Conservation (phyloP, 208 protist species). For the Naegleria gruberi region DNA sequence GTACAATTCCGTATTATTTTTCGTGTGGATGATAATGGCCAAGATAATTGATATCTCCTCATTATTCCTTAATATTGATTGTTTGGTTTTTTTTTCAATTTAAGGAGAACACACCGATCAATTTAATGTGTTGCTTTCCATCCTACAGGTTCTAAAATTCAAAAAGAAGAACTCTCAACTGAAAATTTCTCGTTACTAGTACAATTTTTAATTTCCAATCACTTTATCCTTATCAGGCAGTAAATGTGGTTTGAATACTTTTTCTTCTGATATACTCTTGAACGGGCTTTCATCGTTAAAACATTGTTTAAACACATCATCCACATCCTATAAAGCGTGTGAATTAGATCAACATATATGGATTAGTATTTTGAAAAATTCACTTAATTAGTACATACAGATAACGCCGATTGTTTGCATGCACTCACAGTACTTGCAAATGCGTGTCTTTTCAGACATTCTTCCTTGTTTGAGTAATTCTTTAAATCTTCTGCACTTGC, state of each 20-base stretch:
- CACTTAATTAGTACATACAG: not conserved
- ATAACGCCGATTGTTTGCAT: not conserved
- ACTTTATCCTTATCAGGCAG: not conserved
- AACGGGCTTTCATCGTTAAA: not conserved
- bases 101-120: too few species aligned
- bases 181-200: too few species aligned
- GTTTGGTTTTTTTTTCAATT: too few species aligned
- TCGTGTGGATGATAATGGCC: too few species aligned
- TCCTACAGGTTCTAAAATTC: too few species aligned
- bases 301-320: not conserved
- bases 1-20: too few species aligned
- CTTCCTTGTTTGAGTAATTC: not conserved
- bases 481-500: not conserved
- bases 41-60: too few species aligned
- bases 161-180: too few species aligned
- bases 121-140: too few species aligned
- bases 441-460: not conserved
- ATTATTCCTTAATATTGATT: too few species aligned
- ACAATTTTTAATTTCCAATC: not conserved
- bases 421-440: not conserved
- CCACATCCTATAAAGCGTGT: not conserved
- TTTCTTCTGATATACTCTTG: not conserved
- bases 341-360: not conserved
- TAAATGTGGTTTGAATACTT: not conserved
- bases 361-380: not conserved